Percentiles rank a stretch among this genome's conserved stretches.
Evolutionary conservation across 495 filamentous ascomycete genomes (phyloP).

Genomic region (Tuber aestivum): DNA sequence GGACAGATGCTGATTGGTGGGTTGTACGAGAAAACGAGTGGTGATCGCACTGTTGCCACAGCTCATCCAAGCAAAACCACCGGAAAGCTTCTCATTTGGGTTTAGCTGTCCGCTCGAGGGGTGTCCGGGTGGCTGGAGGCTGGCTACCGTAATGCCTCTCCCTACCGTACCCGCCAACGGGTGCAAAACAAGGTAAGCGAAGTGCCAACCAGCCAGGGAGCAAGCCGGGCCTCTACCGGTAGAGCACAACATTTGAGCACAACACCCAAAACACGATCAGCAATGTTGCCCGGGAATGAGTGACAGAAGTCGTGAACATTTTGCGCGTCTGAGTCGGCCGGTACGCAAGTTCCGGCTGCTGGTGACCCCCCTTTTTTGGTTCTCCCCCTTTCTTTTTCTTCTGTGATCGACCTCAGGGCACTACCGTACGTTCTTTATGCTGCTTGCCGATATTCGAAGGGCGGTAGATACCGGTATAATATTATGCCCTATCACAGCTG

Average conservation of each 20-base stretch:
- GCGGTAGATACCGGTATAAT: background rate
- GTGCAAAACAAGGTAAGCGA: background rate
- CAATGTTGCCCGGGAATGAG: background rate
- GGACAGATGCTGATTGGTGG: background rate
- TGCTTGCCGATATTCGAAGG: background rate
- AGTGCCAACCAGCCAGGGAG: background rate
- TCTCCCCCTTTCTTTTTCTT: background rate
- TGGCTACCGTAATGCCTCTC: background rate
- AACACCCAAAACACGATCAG: conserved; percentile 1
- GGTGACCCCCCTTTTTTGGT: background rate
- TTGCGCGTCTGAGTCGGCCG: background rate
- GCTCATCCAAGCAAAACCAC: background rate
- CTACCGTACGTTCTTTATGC: background rate
- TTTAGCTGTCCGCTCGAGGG: too few species aligned
- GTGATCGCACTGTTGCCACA: background rate
- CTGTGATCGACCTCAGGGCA: background rate
- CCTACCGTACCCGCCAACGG: background rate
- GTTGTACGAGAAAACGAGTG: background rate
- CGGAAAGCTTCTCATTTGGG: background rate
- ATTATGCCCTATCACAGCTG: background rate
- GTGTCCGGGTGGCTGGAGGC: background rate
- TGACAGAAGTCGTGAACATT: background rate
- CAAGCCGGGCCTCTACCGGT: background rate
- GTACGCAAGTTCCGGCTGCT: background rate
- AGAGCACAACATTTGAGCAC: background rate